Conservation (phyloP, 495 filamentous ascomycete genomes). For the Lepidopterella palustris region DNA sequence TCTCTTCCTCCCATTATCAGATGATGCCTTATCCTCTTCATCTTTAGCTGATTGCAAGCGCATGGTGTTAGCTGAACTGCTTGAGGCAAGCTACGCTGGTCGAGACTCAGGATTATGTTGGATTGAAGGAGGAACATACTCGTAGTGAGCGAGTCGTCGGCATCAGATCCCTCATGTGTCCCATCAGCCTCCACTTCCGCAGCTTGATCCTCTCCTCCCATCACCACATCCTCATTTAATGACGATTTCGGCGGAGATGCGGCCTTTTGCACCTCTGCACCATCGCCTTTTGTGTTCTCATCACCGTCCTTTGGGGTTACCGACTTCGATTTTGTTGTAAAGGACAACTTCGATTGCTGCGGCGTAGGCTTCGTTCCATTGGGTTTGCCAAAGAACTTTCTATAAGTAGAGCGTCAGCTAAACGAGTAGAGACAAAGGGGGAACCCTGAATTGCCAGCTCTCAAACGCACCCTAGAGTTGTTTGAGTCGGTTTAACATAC, state of each 20-base stretch:
- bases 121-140: not conserved
- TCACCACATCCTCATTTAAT: slow-evolving; percentile 13
- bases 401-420: slow-evolving; percentile 30
- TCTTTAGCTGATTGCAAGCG: not conserved
- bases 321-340: slow-evolving; percentile 48
- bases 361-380: slow-evolving; percentile 49
- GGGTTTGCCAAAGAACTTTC: slow-evolving; percentile 62
- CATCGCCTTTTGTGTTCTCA: slow-evolving; percentile 1
- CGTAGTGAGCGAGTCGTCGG: not conserved
- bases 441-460: slow-evolving; percentile 5
- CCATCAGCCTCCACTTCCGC: slow-evolving; percentile 21
- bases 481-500: slow-evolving; percentile 80
- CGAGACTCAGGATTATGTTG: not conserved
- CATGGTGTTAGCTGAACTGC: not conserved
- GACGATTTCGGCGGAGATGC: not conserved
- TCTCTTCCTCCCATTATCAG: slow-evolving; percentile 17
- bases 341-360: slow-evolving; percentile 69
- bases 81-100: not conserved
- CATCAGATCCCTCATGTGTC: not conserved
- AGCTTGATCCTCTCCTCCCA: slow-evolving; percentile 11
- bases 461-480: slow-evolving; percentile 71
- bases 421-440: slow-evolving; percentile 11
- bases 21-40: slow-evolving; percentile 1
- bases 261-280: not conserved
- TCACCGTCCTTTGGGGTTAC: slow-evolving; percentile 6